These are phyloP conservation scores for Cordyceps cicadae DNA, from an alignment of 2,329 filamentous ascomycete species.

Conservation along the genomic window DNA sequence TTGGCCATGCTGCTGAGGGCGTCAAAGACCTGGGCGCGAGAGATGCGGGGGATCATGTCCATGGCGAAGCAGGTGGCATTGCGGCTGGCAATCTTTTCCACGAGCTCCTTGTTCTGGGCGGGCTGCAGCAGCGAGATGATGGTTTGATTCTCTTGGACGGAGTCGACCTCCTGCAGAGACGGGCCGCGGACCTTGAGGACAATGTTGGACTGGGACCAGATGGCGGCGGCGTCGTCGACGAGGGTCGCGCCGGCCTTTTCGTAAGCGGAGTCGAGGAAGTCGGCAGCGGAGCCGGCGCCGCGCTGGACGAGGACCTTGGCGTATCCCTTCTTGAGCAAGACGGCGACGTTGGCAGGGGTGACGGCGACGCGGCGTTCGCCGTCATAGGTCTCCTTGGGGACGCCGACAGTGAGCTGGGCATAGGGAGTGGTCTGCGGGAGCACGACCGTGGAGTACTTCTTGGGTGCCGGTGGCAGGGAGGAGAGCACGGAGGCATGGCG, in stretches of 20 bases:
- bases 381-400: constrained; percentile 70
- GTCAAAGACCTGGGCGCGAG: constrained; percentile 80
- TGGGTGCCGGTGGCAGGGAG: constrained; percentile 14
- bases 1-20: constrained; percentile 90
- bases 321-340: constrained; percentile 82
- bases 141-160: constrained; percentile 60
- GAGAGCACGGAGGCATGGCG: constrained; percentile 29
- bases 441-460: constrained; percentile 31
- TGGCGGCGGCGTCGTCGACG: constrained; percentile 54
- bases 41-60: constrained; percentile 89
- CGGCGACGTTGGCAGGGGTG: constrained; percentile 72
- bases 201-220: constrained; percentile 71
- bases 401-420: constrained; percentile 63
- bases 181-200: constrained; percentile 78
- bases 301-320: constrained; percentile 67
- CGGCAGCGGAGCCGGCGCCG: constrained; percentile 68
- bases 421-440: constrained; percentile 52
- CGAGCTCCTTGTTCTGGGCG: constrained; percentile 66
- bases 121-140: constrained; percentile 80
- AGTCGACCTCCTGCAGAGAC: constrained; percentile 58
- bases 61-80: constrained; percentile 77
- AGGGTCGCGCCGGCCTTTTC: constrained; percentile 69
- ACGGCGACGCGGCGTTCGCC: constrained; percentile 77
- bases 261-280: constrained; percentile 71
- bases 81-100: constrained; percentile 62